phyloP scores from a whole-genome alignment of 2,329 filamentous ascomycete species.

The Calonectria honghensis region DNA sequence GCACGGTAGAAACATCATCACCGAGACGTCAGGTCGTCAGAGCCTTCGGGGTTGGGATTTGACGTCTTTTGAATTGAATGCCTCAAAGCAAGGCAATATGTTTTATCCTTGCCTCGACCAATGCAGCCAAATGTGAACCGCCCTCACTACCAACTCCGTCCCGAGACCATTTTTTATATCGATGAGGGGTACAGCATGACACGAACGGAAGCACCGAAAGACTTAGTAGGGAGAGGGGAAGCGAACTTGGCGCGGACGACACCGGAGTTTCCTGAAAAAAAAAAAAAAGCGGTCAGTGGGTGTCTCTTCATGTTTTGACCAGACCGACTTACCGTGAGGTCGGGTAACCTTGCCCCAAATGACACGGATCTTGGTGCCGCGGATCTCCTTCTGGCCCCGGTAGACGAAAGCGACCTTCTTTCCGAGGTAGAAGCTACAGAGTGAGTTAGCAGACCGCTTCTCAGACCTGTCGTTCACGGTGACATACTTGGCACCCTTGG shows the following conservation, averaged over 20 bases:
- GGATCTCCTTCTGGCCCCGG: constrained; percentile 94
- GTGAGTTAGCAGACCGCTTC: constrained; percentile 52
- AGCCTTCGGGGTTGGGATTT: constrained; percentile 60
- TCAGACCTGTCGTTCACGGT: constrained; percentile 20
- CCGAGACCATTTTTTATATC: constrained; percentile 86
- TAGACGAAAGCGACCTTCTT: constrained; percentile 99
- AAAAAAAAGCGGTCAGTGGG: constrained; percentile 42
- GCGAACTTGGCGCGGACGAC: constrained; percentile 98
- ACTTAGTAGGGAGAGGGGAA: constrained; percentile 95
- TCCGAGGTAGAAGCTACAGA: constrained; percentile 90
- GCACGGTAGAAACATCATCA: constrained; percentile 51
- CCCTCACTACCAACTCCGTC: constrained; percentile 78
- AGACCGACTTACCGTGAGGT: constrained; percentile 84
- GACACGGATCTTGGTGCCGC: constrained; percentile 98
- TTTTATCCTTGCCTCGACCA: constrained; percentile 75
- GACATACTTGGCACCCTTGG: constrained; percentile 88
- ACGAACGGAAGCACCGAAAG: constrained; percentile 96
- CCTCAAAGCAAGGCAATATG: constrained; percentile 72
- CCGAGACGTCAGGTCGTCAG: constrained; percentile 51
- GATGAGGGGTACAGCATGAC: constrained; percentile 99
- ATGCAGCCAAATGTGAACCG: constrained; percentile 78
- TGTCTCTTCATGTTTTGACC: neutral
- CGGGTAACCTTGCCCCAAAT: constrained; percentile 99
- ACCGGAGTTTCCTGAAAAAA: constrained; percentile 88
- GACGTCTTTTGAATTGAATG: constrained; percentile 72